Evolutionary conservation across 768 basidiomycete species (phyloP), one percentile per base, ranked within the genome.

Genomic region (Tylopilus rubrobrunneus): DNA sequence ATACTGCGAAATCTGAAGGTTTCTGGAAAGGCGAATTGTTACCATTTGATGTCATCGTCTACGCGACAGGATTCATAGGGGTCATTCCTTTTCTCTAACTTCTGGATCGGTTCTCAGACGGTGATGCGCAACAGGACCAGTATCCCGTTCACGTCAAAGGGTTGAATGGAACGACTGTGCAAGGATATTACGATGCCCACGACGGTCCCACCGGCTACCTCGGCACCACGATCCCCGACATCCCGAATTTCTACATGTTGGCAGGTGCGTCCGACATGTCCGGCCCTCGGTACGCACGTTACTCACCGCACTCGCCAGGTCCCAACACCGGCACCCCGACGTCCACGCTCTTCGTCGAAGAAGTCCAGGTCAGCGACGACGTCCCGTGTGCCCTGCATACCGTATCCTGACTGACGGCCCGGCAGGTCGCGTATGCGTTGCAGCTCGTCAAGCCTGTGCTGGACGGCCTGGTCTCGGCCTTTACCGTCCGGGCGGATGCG

Each of bases 11-110:
- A 28, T 12, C 15, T 48, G 23, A 55, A 29, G 40, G 39, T 23
- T n/a, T 34, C 12, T 48, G 11, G 15, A 42, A 50, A 68, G 69
- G 71, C 31, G 63, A 71, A 48, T 21, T 51, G 12, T 15, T 67
- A 17, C 56, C 63, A 4, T 63, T 74, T n/a, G 73, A 74, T 47
- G 59, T 70, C 5, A 68, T 74, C 47, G 45, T 72, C 42, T 68
- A 57, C 14, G 67, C 64, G 10, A 75, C 73, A 2, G 73, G 73
- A 33, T 74, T 68, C 50, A 17, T 17, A 37, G 36, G 36, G 36
- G 36, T 37, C 36, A 53, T 37, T 41, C 37, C 31, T 23, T 34
- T 36, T 45, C 29, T 33, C 51, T 7, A 8, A 29, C 52, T 19
- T 36, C 3, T 8, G 25, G 19, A 31, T 36, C 2, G 28, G 28